These are phyloP conservation scores for Fusarium annulatum DNA, from an alignment of 2,329 filamentous ascomycete genomes.

Conservation along the genomic window DNA sequence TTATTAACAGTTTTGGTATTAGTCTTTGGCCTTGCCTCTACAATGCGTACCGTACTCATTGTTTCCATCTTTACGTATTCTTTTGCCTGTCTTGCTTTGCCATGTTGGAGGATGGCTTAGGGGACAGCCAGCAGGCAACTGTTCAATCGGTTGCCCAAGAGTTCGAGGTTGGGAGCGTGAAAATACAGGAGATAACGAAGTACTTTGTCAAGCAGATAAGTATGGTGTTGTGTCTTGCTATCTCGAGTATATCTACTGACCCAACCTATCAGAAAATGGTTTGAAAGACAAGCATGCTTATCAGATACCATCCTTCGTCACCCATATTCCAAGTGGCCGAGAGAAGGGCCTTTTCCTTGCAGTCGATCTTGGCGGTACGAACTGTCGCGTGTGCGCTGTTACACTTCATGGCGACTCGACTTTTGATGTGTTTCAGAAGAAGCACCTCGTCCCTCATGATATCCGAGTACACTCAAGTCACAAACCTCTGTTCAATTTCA, in stretches of 20 bases:
- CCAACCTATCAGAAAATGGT: constrained; percentile 15
- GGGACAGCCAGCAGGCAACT: neutral
- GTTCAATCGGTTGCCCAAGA: neutral
- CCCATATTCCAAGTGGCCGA: constrained; percentile 4
- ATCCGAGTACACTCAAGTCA: neutral
- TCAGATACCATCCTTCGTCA: constrained; percentile 25
- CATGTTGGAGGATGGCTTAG: neutral
- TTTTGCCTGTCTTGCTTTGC: neutral
- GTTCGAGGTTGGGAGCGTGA: neutral
- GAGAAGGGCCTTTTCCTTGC: constrained; percentile 15
- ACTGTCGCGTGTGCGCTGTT: constrained; percentile 10
- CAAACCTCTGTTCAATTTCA: constrained; percentile 4
- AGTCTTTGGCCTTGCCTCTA: neutral
- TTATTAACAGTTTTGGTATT: constrained; percentile 13
- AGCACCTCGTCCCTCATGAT: neutral
- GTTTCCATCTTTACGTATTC: neutral
- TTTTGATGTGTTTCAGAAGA: neutral
- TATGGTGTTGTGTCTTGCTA: neutral
- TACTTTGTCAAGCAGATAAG: constrained; percentile 9
- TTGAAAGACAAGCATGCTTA: constrained; percentile 18
- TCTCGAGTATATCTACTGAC: neutral
- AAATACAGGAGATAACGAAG: neutral
- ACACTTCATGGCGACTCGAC: constrained; percentile 1
- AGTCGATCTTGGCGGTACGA: constrained; percentile 2
- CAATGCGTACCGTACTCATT: neutral